Conservation (phyloP, 164 flowering plant species). For the Magnolia kwangsiensis region DNA sequence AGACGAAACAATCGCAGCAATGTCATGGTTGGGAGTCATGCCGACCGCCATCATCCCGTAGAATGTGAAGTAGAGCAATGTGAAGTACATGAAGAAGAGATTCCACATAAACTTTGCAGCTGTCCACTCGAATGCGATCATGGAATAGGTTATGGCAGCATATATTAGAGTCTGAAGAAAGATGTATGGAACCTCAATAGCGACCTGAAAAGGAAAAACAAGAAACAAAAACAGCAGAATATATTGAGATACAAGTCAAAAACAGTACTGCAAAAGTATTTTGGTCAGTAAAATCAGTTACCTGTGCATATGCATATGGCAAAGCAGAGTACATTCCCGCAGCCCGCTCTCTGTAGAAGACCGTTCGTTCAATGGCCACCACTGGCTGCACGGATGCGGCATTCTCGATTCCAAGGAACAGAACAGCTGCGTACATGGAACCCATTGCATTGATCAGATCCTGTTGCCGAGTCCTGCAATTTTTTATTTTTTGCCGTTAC, state of each 20-base stretch:
- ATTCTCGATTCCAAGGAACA: slow-evolving; percentile 45
- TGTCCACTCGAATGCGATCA: slow-evolving; percentile 49
- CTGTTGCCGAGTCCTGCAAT: slow-evolving; percentile 22
- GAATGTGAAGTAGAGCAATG: slow-evolving; percentile 22
- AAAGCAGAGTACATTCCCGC: slow-evolving; percentile 58
- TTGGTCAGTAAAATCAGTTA: slow-evolving; percentile 16
- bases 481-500: not conserved
- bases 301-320: slow-evolving; percentile 55
- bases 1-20: slow-evolving; percentile 26
- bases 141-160: slow-evolving; percentile 41
- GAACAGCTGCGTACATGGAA: slow-evolving; percentile 47
- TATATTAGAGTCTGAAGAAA: slow-evolving; percentile 35
- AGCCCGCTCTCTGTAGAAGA: slow-evolving; percentile 52
- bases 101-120: slow-evolving; percentile 24
- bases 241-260: no score
- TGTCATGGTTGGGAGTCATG: slow-evolving; percentile 18
- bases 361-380: slow-evolving; percentile 46
- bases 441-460: slow-evolving; percentile 50
- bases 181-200: slow-evolving; percentile 47
- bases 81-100: slow-evolving; percentile 23
- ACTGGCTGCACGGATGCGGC: slow-evolving; percentile 51
- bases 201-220: slow-evolving; percentile 20
- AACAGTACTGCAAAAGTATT: not conserved
- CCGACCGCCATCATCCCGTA: slow-evolving; percentile 27
- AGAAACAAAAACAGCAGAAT: not conserved